Percentiles rank a stretch among this genome's conserved stretches.
These are phyloP conservation scores for Microdochium nivale DNA, from an alignment of 2,329 filamentous ascomycete genomes.

Conservation along the genomic window DNA sequence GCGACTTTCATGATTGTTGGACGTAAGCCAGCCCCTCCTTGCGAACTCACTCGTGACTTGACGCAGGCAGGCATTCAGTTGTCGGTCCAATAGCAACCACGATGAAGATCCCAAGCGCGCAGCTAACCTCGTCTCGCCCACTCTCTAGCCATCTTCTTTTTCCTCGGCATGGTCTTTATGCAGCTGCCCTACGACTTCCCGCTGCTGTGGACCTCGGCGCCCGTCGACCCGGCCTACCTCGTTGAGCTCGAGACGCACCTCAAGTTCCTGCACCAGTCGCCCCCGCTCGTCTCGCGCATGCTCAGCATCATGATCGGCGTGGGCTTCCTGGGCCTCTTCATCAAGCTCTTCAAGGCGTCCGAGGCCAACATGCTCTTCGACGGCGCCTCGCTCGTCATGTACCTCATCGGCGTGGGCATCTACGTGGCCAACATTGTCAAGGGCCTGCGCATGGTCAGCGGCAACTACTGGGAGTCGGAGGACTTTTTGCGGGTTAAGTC, in stretches of 20 bases:
- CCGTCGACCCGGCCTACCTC: constrained; percentile 61
- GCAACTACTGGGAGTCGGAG: constrained; percentile 48
- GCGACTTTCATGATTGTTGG: constrained; percentile 96
- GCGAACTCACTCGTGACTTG: no score
- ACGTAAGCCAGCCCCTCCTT: constrained; percentile 50
- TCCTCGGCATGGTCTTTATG: constrained; percentile 95
- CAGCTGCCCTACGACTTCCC: constrained; percentile 94
- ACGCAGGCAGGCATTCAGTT: no score
- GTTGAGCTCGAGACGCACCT: constrained; percentile 84
- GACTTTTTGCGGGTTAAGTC: constrained; percentile 27
- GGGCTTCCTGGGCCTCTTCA: constrained; percentile 79
- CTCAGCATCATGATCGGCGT: constrained; percentile 88
- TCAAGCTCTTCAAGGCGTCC: constrained; percentile 88
- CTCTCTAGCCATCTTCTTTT: constrained; percentile 77
- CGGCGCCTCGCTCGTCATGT: constrained; percentile 71
- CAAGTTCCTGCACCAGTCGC: constrained; percentile 82
- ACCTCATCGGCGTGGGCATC: constrained; percentile 81
- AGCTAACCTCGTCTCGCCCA: neutral
- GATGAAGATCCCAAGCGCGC: neutral
- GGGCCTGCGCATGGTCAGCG: constrained; percentile 75
- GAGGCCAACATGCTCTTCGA: constrained; percentile 96
- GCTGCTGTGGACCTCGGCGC: constrained; percentile 68
- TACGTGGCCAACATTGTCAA: constrained; percentile 97
- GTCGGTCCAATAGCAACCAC: constrained; percentile 6
- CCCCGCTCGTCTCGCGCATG: constrained; percentile 84